Base-by-base conservation (phyloP, 176 grass and related monocot genomes). In the Cocos nucifera region DNA sequence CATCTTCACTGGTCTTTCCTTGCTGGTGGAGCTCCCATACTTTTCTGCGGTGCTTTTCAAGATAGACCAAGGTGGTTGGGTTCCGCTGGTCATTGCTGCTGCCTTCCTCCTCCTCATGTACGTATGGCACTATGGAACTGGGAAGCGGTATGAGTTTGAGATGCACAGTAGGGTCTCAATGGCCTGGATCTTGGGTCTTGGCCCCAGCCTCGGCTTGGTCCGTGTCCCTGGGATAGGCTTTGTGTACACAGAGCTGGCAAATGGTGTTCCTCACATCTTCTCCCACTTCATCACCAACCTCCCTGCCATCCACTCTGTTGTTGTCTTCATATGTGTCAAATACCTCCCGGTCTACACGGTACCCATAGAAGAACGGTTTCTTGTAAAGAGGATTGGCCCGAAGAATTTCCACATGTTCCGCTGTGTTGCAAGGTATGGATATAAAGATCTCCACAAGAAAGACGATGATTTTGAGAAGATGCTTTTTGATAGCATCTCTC, bases 261-360 rank as follows among this genome's bases (percentile, higher is more conserved):
- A 69, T 17, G 89, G 89, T 5, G 82, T 89, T 15, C 89, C 89
- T 5, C 82, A 80, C 73, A 95, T 89, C 63, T 95, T 95, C 65
- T 89, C 89, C 2, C 89, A 89, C 76, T 95, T 95, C 75, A 80
- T 95, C 54, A 95, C 89, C 57, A 89, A 95, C 51, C 79, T 95
- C 17, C 89, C 85, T 0, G 90, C 86, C 0, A 77, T 95, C 61
- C 90, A 95, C 77, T 83, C 85, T 0, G 79, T 88, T 0, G 74
- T 95, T 53, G 77, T 89, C 3, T 89, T 89, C 17, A 83, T 95
- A 12, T 95, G 81, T 22, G 82, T 95, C 80, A 86, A 95, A 54
- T 89, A 72, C 49, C 82, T 95, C 0, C 82, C 79, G 0, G 85
- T 95, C 15, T 86, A 85, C 74, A 95, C 65, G 0, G 86, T 95